Evolutionary conservation across 2,329 filamentous ascomycete genomes (phyloP), one percentile per base, ranked within the genome.

Genomic region (Diaporthe citri): DNA sequence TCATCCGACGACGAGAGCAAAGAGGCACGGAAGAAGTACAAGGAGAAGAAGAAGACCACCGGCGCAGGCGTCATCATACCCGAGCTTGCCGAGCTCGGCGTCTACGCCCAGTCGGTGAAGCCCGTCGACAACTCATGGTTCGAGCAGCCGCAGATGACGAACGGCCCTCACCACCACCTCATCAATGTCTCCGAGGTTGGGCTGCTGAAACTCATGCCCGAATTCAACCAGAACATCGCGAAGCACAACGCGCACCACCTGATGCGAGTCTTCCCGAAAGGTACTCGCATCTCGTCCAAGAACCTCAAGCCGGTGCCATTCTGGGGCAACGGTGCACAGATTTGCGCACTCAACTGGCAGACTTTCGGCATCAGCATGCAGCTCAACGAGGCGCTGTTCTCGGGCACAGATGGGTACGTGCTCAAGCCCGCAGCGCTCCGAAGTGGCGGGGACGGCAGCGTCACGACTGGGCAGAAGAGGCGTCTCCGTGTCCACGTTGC

Each of bases 211-310:
- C 86, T 91, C 72, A 83, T 93, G 73, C 87, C 89, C 1, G 81
- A 80, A 1, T 79, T 83, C 59, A 85, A 83, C 60, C 79, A 84
- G 20, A 85, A 86, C 46, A 91, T 94, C 71, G 84, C 89, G 1
- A 80, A 81, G 0, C 92, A 94, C 83, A 94, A 94, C 76, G 84
- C 91, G 0, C 84, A 87, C 28, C 90, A 93, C 75, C 85, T 93
- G n/a, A 93, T 93, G 92, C 89, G 92, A 5, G 91, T 93, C 1
- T 94, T 86, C 77, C 92, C 92, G 51, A 93, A 93, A 79, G 92
- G 92, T 66, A 93, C 91, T 0, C 89, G 92, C 57, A 93, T 94
- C 80, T 90, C 89, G 0, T 93, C 91, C 2, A 87, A 86, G 48
- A 94, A 94, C 79, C 87, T 94, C 3, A 87, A 87, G 71, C 91